A percentile compares a stretch with the other conserved stretches of the same genome.
phyloP scores from a whole-genome alignment of 805 yeast species.

The Ogataea pini region DNA sequence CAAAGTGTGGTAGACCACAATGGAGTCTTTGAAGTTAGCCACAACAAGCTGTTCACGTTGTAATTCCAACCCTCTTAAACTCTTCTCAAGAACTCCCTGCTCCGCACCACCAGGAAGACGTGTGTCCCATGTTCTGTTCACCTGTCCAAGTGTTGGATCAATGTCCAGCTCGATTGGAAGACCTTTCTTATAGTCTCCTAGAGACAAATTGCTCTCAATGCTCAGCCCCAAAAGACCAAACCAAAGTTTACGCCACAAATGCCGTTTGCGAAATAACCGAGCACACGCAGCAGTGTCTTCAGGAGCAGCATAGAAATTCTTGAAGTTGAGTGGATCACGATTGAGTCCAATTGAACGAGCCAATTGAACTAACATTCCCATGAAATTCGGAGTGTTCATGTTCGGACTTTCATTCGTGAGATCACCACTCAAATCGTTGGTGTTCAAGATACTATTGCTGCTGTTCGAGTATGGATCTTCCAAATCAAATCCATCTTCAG shows the following conservation, averaged over 20 bases:
- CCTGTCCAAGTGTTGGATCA: constrained; percentile 37
- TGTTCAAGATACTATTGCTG: constrained; percentile 23
- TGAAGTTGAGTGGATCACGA: constrained; percentile 48
- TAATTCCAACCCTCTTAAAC: constrained; percentile 33
- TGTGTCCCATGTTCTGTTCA: constrained; percentile 39
- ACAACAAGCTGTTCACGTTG: constrained; percentile 48
- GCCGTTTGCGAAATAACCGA: constrained; percentile 36
- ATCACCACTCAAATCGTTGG: constrained; percentile 40
- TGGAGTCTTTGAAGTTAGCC: constrained; percentile 47
- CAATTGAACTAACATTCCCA: constrained; percentile 41
- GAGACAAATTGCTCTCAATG: constrained; percentile 36
- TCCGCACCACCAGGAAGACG: constrained; percentile 41
- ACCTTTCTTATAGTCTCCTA: constrained; percentile 41
- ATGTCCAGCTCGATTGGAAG: constrained; percentile 38
- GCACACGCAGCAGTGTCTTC: constrained; percentile 34
- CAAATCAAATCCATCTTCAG: constrained; percentile 52
- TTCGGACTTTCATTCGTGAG: constrained; percentile 37
- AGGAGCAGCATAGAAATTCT: constrained; percentile 32
- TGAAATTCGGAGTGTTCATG: constrained; percentile 38
- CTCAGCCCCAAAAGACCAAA: constrained; percentile 36
- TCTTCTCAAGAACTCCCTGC: constrained; percentile 37
- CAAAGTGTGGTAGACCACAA: constrained; percentile 45
- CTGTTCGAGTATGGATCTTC: constrained; percentile 42
- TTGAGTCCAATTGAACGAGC: constrained; percentile 50
- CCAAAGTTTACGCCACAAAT: constrained; percentile 44